Evolutionary conservation across 2,329 filamentous ascomycete genomes (phyloP).

Genomic region (Diaporthe sp.): DNA sequence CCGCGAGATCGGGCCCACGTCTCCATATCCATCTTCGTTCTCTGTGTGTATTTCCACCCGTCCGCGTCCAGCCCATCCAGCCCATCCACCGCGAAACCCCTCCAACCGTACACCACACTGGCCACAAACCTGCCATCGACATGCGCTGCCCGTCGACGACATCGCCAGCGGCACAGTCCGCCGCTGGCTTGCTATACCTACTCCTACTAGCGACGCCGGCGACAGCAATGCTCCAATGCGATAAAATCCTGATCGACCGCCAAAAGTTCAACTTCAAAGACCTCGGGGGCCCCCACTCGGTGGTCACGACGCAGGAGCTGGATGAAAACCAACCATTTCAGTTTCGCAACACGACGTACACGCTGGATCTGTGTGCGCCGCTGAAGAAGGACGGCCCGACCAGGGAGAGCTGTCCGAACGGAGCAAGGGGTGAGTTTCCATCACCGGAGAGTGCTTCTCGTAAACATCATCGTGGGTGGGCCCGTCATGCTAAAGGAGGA

Average conservation of each 20-base stretch:
- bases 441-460: not conserved
- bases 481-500: not conserved
- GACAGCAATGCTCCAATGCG: slow-evolving; percentile 72
- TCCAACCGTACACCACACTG: slow-evolving; percentile 32
- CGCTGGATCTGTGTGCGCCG: slow-evolving; percentile 80
- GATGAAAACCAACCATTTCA: slow-evolving; percentile 58
- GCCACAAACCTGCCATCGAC: slow-evolving; percentile 40
- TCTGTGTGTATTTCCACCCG: not conserved
- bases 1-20: not conserved
- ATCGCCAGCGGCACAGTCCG: slow-evolving; percentile 50
- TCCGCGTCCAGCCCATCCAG: not conserved
- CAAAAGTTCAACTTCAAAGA: slow-evolving; percentile 74
- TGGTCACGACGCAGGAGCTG: slow-evolving; percentile 69
- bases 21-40: not conserved
- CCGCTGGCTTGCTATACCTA: slow-evolving; percentile 55
- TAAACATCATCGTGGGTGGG: not conserved
- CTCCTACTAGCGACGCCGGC: slow-evolving; percentile 52
- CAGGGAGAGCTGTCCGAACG: slow-evolving; percentile 75
- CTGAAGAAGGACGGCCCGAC: slow-evolving; percentile 72
- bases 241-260: slow-evolving; percentile 70
- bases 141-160: slow-evolving; percentile 57
- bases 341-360: slow-evolving; percentile 83
- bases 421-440: slow-evolving; percentile 72
- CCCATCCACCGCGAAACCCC: not conserved
- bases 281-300: slow-evolving; percentile 77